Percentiles rank a stretch among this genome's conserved stretches.
Conservation (phyloP, 2,329 filamentous ascomycete species). For the Xylaria sp. region DNA sequence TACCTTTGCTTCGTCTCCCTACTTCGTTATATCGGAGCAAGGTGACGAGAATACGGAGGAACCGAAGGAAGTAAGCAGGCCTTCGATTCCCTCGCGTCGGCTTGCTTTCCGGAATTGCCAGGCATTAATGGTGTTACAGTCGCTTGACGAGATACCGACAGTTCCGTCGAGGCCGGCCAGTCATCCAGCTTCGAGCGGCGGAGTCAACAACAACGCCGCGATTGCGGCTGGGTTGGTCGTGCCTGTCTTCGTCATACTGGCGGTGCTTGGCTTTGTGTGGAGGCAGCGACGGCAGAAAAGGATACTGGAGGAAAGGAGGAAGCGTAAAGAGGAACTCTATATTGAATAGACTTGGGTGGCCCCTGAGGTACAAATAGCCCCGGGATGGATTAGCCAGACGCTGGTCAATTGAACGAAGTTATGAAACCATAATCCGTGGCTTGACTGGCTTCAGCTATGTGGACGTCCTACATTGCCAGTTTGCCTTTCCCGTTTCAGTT, state of each 20-base stretch:
- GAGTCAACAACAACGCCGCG: conserved; percentile 26
- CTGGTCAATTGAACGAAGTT: no score
- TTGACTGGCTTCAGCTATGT: no score
- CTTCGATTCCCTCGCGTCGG: background rate
- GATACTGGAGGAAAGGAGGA: conserved; percentile 25
- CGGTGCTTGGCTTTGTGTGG: conserved; percentile 26
- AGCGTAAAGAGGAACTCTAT: conserved; percentile 26
- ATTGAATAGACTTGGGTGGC: conserved; percentile 22
- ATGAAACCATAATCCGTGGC: no score
- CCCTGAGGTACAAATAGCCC: background rate
- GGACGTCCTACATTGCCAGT: no score
- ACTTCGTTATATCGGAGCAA: conserved; percentile 21
- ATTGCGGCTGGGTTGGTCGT: conserved; percentile 32
- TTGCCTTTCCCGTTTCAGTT: no score
- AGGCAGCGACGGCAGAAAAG: conserved; percentile 29
- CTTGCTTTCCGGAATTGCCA: background rate
- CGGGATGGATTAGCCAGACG: background rate
- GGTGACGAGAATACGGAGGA: background rate
- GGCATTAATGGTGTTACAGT: conserved; percentile 9
- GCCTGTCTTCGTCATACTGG: conserved; percentile 28
- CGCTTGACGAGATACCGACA: conserved; percentile 11
- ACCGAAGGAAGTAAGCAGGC: conserved; percentile 15
- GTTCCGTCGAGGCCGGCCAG: conserved; percentile 17
- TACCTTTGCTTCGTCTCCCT: conserved; percentile 25
- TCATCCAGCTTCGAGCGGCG: conserved; percentile 9